Percentiles rank a stretch among this genome's conserved stretches.
Conservation (phyloP, 2,329 filamentous ascomycete species). For the Chrysosporium keratinophilum region DNA sequence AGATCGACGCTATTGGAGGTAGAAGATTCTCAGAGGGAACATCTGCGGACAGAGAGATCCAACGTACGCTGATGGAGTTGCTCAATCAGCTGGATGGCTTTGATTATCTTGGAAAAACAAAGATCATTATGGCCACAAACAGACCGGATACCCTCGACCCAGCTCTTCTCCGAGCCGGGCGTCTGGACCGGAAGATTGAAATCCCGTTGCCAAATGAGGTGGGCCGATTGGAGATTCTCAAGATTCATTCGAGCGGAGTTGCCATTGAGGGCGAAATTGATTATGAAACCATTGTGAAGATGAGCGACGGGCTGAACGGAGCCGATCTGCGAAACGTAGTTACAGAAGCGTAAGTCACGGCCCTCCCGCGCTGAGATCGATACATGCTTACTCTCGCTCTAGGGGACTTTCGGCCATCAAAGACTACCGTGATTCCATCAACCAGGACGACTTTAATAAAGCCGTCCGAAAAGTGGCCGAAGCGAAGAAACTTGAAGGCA, state of each 20-base stretch:
- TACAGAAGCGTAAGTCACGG: constrained; percentile 75
- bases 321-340: constrained; percentile 96
- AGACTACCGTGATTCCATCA: constrained; percentile 90
- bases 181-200: constrained; percentile 94
- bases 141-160: constrained; percentile 91
- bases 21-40: constrained; percentile 95
- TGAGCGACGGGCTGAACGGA: constrained; percentile 96
- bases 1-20: constrained; percentile 97
- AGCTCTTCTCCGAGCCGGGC: constrained; percentile 76
- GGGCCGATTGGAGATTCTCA: constrained; percentile 88
- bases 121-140: constrained; percentile 99
- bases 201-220: constrained; percentile 96
- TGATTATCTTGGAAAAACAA: constrained; percentile 98
- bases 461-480: constrained; percentile 95
- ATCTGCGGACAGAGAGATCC: constrained; percentile 93
- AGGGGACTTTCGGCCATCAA: constrained; percentile 97
- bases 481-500: constrained; percentile 96
- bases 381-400: background rate
- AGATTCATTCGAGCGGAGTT: constrained; percentile 86
- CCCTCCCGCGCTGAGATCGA: too few species aligned
- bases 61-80: constrained; percentile 95
- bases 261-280: constrained; percentile 90
- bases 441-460: constrained; percentile 99
- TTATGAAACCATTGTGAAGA: constrained; percentile 98
- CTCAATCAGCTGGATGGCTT: constrained; percentile 98